A percentile compares a stretch with the other conserved stretches of the same genome.
Conservation (phyloP, 2,329 filamentous ascomycete species). For the Whalleya microplaca region DNA sequence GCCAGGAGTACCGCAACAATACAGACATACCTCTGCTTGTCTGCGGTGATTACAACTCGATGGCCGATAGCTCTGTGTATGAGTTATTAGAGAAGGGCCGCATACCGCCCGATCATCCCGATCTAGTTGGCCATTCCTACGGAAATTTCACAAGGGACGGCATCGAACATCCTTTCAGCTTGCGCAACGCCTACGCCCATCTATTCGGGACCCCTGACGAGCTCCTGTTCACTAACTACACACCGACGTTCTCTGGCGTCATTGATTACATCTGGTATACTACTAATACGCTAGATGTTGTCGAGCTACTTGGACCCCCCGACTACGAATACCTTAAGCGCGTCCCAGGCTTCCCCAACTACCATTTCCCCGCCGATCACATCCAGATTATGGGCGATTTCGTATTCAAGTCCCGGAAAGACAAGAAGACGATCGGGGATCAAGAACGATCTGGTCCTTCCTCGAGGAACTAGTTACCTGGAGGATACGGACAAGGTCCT, state of each 20-base stretch:
- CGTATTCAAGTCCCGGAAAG: conserved; percentile 84
- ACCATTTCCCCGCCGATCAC: conserved; percentile 93
- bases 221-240: conserved; percentile 94
- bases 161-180: conserved; percentile 90
- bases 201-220: conserved; percentile 83
- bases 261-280: conserved; percentile 99
- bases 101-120: conserved; percentile 76
- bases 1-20: conserved; percentile 82
- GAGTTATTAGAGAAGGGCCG: conserved; percentile 83
- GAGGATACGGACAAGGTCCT: too few species aligned
- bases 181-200: conserved; percentile 86
- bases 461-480: conserved; percentile 20
- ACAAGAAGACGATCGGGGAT: conserved; percentile 61
- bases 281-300: conserved; percentile 83
- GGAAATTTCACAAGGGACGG: conserved; percentile 91
- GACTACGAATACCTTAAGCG: conserved; percentile 83
- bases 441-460: conserved; percentile 25
- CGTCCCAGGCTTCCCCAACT: conserved; percentile 90
- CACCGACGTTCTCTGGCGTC: conserved; percentile 86
- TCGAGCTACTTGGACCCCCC: conserved; percentile 82
- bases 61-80: conserved; percentile 84
- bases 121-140: conserved; percentile 81
- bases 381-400: conserved; percentile 89
- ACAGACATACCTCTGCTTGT: conserved; percentile 89
- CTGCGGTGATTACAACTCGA: conserved; percentile 96